Base-by-base conservation (phyloP, 208 protist genomes). In the Phytomonas sp. region DNA sequence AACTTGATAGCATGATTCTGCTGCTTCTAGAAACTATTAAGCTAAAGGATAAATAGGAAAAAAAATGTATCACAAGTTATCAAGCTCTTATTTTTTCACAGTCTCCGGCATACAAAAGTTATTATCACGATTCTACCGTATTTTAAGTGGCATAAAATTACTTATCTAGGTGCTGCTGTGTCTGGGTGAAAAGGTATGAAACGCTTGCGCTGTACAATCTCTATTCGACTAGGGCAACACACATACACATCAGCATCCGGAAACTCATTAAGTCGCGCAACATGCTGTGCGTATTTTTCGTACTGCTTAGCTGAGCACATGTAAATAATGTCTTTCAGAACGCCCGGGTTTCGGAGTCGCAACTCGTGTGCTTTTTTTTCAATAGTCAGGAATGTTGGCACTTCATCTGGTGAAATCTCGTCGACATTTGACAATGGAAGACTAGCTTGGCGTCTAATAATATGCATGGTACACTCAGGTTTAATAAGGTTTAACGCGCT, bases 191-290 rank as follows among this genome's bases (percentile, higher is more conserved):
- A 56, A 56, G 46, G 46, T 56, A 88, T 70, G n/a, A 84, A 53
- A 20, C 71, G 60, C 68, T 91, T 92, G 28, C 73, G 60, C 26
- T 80, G 67, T 17, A 92, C 78, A 23, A 95, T 62, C 59, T 78
- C 74, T 30, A 91, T 64, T 68, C 75, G 78, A 40, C 74, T 87
- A 7, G 87, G 90, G 61, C 79, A 91, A 74, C 87, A 93, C 20
- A 95, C 85, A 68, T 91, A 95, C 20, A 93, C 85, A 64, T 93
- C 87, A 4, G 87, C 80, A 66, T 95, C 87, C 0, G 83, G 87
- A 46, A 93, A 92, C 2, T 30, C 34, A 70, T 90, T 88, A 20
- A 82, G 62, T 3, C 46, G 66, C 0, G 82, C 78, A 7, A 93
- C 79, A 62, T 77, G 72, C 6, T 80, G 59, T 3, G 75, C 75